Percentiles rank a stretch among this genome's conserved stretches.
Evolutionary conservation across 2,329 filamentous ascomycete genomes (phyloP).

Genomic region (Botrytis paeoniae): DNA sequence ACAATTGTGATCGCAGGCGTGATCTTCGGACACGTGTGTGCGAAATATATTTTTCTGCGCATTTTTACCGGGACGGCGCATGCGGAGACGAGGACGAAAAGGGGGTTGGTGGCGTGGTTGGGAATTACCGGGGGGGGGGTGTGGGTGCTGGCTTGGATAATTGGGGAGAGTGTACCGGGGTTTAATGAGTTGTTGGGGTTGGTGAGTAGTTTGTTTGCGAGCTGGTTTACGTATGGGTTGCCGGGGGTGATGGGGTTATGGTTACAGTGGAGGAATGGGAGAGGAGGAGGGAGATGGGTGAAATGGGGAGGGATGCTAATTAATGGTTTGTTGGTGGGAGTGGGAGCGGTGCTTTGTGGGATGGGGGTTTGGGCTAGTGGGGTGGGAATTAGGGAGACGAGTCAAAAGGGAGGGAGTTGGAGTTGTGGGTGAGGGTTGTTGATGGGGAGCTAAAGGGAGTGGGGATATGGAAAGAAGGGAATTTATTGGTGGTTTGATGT

Average conservation of each 20-base stretch:
- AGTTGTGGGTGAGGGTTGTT: neutral
- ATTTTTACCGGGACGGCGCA: slow-evolving; percentile 52
- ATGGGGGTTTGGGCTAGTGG: slow-evolving; percentile 24
- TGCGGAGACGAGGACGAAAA: slow-evolving; percentile 48
- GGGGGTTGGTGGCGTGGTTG: slow-evolving; percentile 49
- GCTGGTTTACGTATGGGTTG: slow-evolving; percentile 60
- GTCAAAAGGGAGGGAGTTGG: neutral
- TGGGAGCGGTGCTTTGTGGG: slow-evolving; percentile 20
- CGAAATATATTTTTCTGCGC: slow-evolving; percentile 62
- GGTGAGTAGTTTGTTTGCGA: slow-evolving; percentile 48
- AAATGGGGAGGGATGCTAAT: neutral
- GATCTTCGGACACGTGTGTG: slow-evolving; percentile 64
- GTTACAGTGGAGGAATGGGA: slow-evolving; percentile 44
- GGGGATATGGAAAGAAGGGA: neutral
- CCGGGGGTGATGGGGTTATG: slow-evolving; percentile 49
- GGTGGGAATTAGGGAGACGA: neutral
- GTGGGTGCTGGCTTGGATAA: slow-evolving; percentile 63
- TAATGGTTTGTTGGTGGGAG: slow-evolving; percentile 18
- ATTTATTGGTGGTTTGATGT: neutral
- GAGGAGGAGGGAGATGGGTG: slow-evolving; percentile 21
- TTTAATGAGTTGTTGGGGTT: slow-evolving; percentile 64
- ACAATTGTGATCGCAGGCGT: slow-evolving; percentile 70
- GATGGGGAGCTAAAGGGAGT: too few species aligned
- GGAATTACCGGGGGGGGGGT: slow-evolving; percentile 49
- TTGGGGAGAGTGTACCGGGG: slow-evolving; percentile 65